Conservation (phyloP, 1,284 basidiomycete species). For the Rhodotorula sp. region DNA sequence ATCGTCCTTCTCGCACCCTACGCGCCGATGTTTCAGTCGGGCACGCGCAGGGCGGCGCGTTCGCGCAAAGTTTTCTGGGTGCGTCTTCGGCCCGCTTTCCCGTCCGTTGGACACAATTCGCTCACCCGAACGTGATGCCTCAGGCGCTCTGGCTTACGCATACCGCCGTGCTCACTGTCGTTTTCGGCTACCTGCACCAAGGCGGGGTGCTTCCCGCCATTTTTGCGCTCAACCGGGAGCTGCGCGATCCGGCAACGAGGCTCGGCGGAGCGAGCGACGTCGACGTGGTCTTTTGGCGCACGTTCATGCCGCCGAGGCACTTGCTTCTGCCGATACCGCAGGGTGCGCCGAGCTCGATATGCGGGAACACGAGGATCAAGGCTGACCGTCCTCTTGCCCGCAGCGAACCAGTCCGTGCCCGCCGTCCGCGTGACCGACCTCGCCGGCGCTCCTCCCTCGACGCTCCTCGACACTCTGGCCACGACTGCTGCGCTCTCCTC, state of each 20-base stretch:
- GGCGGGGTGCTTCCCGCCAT: constrained; percentile 36
- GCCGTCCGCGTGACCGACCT: constrained; percentile 12
- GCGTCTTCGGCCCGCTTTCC: neutral
- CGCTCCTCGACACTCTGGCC: constrained; percentile 3
- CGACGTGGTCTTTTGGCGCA: constrained; percentile 39
- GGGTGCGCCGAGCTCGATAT: neutral
- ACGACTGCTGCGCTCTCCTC: neutral
- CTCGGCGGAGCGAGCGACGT: neutral
- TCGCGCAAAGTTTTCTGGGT: constrained; percentile 22
- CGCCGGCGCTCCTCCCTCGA: constrained; percentile 1
- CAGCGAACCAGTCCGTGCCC: neutral
- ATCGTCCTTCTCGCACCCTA: constrained; percentile 28
- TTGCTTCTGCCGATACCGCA: constrained; percentile 20
- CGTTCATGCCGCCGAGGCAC: constrained; percentile 43
- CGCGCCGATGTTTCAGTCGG: neutral
- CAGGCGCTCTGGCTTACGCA: constrained; percentile 38
- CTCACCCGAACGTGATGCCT: neutral
- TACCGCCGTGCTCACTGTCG: constrained; percentile 13
- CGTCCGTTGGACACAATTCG: neutral
- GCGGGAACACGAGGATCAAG: too few species aligned
- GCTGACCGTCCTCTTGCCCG: neutral
- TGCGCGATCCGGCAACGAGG: neutral
- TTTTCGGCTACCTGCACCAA: constrained; percentile 43
- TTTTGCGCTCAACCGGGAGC: constrained; percentile 21
- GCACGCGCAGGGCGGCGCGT: neutral